Evolutionary conservation across 495 filamentous ascomycete genomes (phyloP), one percentile per base, ranked within the genome.

Genomic region (Aspergillus leporis): DNA sequence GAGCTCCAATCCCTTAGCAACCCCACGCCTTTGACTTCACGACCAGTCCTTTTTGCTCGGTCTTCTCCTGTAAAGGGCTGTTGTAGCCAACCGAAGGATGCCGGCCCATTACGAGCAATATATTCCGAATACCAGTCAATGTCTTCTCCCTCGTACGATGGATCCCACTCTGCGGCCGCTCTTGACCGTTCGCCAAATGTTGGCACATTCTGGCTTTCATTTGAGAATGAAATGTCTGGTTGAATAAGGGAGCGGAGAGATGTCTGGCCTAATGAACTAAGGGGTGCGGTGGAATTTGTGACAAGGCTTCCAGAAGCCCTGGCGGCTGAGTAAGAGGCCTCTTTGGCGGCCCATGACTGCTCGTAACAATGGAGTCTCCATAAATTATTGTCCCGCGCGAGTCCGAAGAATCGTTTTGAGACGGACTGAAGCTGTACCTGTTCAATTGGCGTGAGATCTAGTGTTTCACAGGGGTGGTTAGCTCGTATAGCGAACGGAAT

Each of bases 61-160:
- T 66, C 65, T 4, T 69, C 65, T 19, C 61, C 60, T 19, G 72
- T 67, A 16, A 70, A 70, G 16, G 84, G 83, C 51, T 85, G 79
- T 63, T 90, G 83, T 48, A 93, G 76, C 92, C 92, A 97, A 63
- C 80, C 88, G 30, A 90, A 73, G 6, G 79, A 81, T 30, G 92
- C 81, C 0, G 90, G 87, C 0, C 83, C 91, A 75, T 94, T 82
- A 22, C 92, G 81, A 25, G 91, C 90, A 61, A 93, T 88, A 69
- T 90, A 97, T 71, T 97, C 92, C 51, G 87, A 84, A 63, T 95
- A 97, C 87, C 90, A 97, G 51, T 90, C 83, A 14, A 90, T 77
- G 56, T 78, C 67, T 59, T 79, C 76, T 13, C 75, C 73, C 14
- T 87, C 85, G 58, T 88, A 88, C 5, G 83, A 83, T 2, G 90